Evolutionary conservation across 2,329 filamentous ascomycete species (phyloP), one percentile per base, ranked within the genome.

Genomic region (Aspergillaceae sp.): DNA sequence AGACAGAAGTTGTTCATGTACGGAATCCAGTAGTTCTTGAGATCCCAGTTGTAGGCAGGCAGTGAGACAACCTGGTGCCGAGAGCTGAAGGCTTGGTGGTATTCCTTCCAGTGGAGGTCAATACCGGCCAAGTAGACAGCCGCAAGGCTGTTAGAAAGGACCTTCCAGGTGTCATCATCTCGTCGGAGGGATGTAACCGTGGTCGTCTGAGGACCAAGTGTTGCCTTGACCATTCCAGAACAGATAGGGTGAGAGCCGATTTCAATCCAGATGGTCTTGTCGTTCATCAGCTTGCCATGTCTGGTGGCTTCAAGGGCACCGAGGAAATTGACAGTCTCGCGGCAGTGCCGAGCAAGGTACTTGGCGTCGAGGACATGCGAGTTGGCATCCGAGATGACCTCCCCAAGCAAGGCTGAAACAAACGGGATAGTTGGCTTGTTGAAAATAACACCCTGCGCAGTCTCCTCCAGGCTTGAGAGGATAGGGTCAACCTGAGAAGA

Each of bases 231-330:
- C 63, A 75, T 70, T 38, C 65, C 67, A 2, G 66, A 65, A 49
- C 69, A 73, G 11, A 74, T 62, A 0, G 74, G 68, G 47, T 75
- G 69, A 2, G 73, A 72, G 5, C 74, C 74, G 47, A 77, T 56
- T 76, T 88, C 84, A 49, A 88, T 71, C 79, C 81, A 87, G 30
- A 83, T 73, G 10, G 82, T 84, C 70, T 83, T 82, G 54, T 83
- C 80, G 51, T 83, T 77, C 48, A 86, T 81, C 27, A 77, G 63
- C 51, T 54, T 58, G 4, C 52, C 48, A 5, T 63, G 61, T 32
- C 62, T 56, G 4, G 64, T 70, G 6, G 66, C 62, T 34, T 68
- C 61, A 3, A 75, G 49, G 11, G 66, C 72, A 41, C 59, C 64
- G 4, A 70, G 55, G 54, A 75, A 74, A 52, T 73, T 67, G 38